Evolutionary conservation across 2,329 filamentous ascomycete species (phyloP), one percentile per base, ranked within the genome.

Genomic region (Cladosporium sp.): DNA sequence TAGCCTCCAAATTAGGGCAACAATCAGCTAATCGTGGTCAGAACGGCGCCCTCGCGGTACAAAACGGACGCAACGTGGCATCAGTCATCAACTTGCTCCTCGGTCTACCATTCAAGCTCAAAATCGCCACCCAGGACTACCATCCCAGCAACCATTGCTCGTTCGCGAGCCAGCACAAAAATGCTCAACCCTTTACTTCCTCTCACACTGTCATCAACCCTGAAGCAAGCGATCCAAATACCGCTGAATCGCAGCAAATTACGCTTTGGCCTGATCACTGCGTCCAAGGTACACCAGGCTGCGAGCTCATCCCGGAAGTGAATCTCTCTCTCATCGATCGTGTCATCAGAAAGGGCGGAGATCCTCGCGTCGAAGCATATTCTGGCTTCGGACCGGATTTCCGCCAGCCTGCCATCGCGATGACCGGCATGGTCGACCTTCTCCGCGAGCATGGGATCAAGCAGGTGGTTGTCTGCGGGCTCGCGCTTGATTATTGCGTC

Each of bases 221-320:
- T 1, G 70, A 79, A 31, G 57, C 64, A 26, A 28, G 26, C 67
- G 73, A 80, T 1, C 29, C 16, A n/a, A 12, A 21, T 6, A 21
- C 40, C n/a, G 87, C 91, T 74, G 84, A 80, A 33, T 28, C 44
- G 26, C 64, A 62, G 28, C 49, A 46, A 21, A 66, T 58, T n/a
- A 85, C 86, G 3, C 84, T 99, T 11, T 99, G 95, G 95, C 95
- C 95, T 0, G 86, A 87, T 26, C 95, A 99, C 80, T 98, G 95
- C 80, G 85, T 98, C 10, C 89, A 92, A 73, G 82, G 82, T 53
- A 91, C 91, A 0, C 77, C 82, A 0, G 95, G 95, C 12, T 88
- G 91, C 0, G 84, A 87, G 59, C 82, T 98, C 26, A 83, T 95
- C 7, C 85, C 89, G 0, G 92, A 93, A 74, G 83, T 98, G 1